Base-by-base conservation (phyloP, 129 eudicot species). In the Artemisia annua region DNA sequence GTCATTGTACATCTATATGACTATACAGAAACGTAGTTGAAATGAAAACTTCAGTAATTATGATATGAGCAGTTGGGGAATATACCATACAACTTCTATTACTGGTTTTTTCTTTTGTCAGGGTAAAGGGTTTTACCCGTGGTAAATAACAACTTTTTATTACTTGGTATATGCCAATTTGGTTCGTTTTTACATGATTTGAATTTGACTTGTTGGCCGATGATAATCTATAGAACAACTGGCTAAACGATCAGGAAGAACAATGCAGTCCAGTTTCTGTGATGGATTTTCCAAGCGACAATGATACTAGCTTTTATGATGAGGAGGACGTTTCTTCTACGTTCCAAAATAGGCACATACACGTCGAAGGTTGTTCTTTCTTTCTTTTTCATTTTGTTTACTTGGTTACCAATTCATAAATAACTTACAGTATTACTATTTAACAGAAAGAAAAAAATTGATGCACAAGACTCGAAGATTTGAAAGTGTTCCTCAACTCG, bases 261-360 rank as follows among this genome's bases (percentile, higher is more conserved):
- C 98, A 89, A 24, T 81, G 79, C 63, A 93, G 98, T 79, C 98
- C 96, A 2, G 88, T 87, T 11, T 89, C 96, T 0, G 88, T 89
- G 65, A 63, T 89, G 77, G 96, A 93, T 77, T 89, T 88, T 64
- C 95, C 90, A 17, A 73, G 52, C 15, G 81, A 82, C 48, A 79
- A 83, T 15, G 88, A 77, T 16, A 87, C 85, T 5, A 80, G 75
- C 51, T 78, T 62, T 48, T 88, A 82, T 19, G 87, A 83, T 22
- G 85, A 78, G 11, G 88, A 84, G 7, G 87, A 80, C 35, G 80
- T 71, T 66, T 81, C 92, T 8, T 87, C 88, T 4, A 66, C 67
- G 73, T 87, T 83, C 67, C 79, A 72, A 53, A 79, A 12, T 44
- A 71, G 69, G 18, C 74, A 63, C 14, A 18, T 76, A 16, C 67